A percentile compares a stretch with the other conserved stretches of the same genome.
Evolutionary conservation across 1,139 yeast genomes (phyloP).

Genomic region (Meyerozyma elateridarum): DNA sequence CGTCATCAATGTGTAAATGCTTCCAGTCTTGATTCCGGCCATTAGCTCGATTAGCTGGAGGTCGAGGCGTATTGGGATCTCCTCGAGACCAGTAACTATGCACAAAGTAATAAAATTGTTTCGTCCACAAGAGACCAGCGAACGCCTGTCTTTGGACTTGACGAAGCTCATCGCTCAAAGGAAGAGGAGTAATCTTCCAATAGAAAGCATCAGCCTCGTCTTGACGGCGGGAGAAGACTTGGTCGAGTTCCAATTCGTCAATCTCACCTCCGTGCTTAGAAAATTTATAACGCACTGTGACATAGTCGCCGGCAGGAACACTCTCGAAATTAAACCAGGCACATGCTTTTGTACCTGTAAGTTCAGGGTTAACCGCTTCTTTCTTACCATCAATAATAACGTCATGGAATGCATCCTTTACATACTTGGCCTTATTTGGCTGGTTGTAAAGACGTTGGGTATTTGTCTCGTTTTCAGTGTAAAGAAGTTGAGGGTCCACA

Average conservation of each 20-base stretch:
- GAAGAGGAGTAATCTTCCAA: constrained; percentile 85
- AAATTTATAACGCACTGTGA: constrained; percentile 78
- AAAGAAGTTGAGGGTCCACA: constrained; percentile 69
- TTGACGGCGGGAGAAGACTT: constrained; percentile 67
- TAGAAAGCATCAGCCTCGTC: constrained; percentile 93
- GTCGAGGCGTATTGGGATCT: constrained; percentile 66
- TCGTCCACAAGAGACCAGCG: constrained; percentile 92
- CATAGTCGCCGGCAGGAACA: constrained; percentile 86
- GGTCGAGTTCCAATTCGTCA: constrained; percentile 77
- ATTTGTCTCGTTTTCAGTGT: constrained; percentile 90
- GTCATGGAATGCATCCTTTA: constrained; percentile 92
- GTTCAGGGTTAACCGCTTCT: constrained; percentile 63
- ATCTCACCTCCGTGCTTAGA: constrained; percentile 47
- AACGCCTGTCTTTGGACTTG: constrained; percentile 91
- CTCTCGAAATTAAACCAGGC: constrained; percentile 84
- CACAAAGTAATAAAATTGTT: constrained; percentile 86
- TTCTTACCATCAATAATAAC: constrained; percentile 59
- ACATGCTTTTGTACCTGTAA: constrained; percentile 38
- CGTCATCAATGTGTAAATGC: constrained; percentile 84
- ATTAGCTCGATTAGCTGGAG: constrained; percentile 15
- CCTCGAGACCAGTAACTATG: constrained; percentile 89
- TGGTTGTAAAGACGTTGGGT: constrained; percentile 60
- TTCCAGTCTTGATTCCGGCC: constrained; percentile 60
- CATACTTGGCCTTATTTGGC: constrained; percentile 53
- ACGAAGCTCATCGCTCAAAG: constrained; percentile 77